Base-by-base conservation (phyloP, 495 filamentous ascomycete genomes). In the Halenospora varia region DNA sequence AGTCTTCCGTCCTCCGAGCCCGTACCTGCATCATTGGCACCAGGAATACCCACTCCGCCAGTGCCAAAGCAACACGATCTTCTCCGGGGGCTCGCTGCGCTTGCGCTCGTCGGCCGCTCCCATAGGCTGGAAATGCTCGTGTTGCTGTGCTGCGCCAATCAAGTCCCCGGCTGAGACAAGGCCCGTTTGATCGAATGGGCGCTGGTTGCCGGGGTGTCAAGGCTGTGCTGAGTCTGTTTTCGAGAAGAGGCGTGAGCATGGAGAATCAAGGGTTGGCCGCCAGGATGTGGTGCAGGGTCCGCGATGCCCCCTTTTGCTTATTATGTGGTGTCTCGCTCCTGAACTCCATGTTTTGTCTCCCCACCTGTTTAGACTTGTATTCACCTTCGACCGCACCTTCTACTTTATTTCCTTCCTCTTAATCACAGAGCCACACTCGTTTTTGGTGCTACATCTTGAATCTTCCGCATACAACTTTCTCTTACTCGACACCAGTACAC, bases 401-500 rank as follows among this genome's bases (percentile, higher is more conserved):
- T 49, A 29, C 18, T 25, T 51, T 56, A 35, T 17, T 56, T 19
- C 25, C 35, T 41, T 48, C 55, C 45, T 57, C 26, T 26, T 29
- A 41, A 18, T 10, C 25, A 51, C 55, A 48, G n/a, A 20, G 25
- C 39, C 20, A 45, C 51, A 45, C 51, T 53, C 39, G 51, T n/a
- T n/a, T 44, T 45, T 19, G 10, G 13, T 23, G 8, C 29, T 45
- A n/a, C 18, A 29, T 22, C n/a, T 23, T 24, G 42, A 3, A 52
- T 13, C n/a, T 51, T 35, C 29, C 51, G 15, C 42, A 29, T 53
- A 42, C 25, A 20, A 13, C 17, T 42, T n/a, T 17, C 8, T 6
- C 29, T 20, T 41, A 35, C 29, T 35, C 48, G 11, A 18, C n/a
- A n/a, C n/a, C n/a, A n/a, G n/a, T n/a, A 35, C 6, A 46, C 8